These are phyloP conservation scores for Phaffia rhodozyma DNA, from an alignment of 1,284 basidiomycete species.

Conservation along the genomic window DNA sequence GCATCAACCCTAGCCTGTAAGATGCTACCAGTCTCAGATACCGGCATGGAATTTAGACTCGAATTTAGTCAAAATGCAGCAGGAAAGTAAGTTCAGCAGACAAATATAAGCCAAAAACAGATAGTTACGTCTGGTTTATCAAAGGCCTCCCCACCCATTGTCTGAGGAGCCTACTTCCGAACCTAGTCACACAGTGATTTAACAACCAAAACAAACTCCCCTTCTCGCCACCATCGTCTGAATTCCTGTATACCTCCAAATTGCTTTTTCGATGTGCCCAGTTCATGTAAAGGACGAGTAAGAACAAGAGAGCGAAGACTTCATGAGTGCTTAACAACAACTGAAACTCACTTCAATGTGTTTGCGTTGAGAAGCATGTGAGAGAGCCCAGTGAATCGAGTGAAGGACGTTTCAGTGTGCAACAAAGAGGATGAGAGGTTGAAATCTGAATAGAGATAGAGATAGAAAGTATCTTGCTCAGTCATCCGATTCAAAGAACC, in stretches of 20 bases:
- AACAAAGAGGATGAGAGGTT: constrained; percentile 11
- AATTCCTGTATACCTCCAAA: constrained; percentile 72
- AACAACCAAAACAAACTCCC: constrained; percentile 80
- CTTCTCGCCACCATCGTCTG: constrained; percentile 58
- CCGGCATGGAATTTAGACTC: neutral
- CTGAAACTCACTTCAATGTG: constrained; percentile 43
- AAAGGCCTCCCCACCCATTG: constrained; percentile 82
- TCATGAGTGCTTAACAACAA: constrained; percentile 47
- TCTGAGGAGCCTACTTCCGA: constrained; percentile 71
- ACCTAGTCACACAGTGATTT: constrained; percentile 73
- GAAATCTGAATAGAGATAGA: constrained; percentile 1
- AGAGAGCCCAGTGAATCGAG: constrained; percentile 55
- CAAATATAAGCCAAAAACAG: neutral
- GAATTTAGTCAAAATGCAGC: neutral
- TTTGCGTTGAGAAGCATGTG: constrained; percentile 85
- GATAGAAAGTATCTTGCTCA: constrained; percentile 28
- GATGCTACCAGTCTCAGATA: constrained; percentile 37
- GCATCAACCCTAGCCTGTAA: constrained; percentile 69
- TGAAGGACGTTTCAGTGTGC: constrained; percentile 15
- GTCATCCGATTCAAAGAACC: constrained; percentile 58
- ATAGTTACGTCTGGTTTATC: constrained; percentile 53
- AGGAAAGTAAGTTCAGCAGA: neutral
- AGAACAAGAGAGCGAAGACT: constrained; percentile 20
- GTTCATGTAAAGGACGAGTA: constrained; percentile 9
- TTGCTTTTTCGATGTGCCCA: neutral